These are phyloP conservation scores for Aspergillus sp. DNA, from an alignment of 2,329 filamentous ascomycete genomes.

Conservation along the genomic window DNA sequence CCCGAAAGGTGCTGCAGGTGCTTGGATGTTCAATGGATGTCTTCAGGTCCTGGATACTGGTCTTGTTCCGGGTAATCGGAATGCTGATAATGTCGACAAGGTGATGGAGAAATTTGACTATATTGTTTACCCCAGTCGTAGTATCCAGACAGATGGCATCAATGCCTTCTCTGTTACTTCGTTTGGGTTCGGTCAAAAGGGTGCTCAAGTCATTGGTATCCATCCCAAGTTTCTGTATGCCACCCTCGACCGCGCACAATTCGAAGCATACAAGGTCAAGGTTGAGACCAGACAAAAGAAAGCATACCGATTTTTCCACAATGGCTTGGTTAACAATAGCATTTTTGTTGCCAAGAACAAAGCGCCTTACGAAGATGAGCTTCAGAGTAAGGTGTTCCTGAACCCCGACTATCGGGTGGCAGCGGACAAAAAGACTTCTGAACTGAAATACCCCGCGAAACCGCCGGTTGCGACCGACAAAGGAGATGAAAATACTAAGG, in stretches of 20 bases:
- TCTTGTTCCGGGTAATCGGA: slow-evolving; percentile 93
- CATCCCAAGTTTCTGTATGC: slow-evolving; percentile 96
- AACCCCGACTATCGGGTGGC: slow-evolving; percentile 88
- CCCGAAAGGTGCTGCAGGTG: slow-evolving; percentile 97
- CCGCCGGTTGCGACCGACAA: slow-evolving; percentile 64
- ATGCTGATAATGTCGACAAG: slow-evolving; percentile 95
- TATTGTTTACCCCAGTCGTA: slow-evolving; percentile 93
- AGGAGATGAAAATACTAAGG: slow-evolving; percentile 64
- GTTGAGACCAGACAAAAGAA: slow-evolving; percentile 95
- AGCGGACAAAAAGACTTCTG: slow-evolving; percentile 80
- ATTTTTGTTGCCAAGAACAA: slow-evolving; percentile 95
- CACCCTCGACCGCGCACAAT: slow-evolving; percentile 84
- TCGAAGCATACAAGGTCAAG: slow-evolving; percentile 79
- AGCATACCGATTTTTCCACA: slow-evolving; percentile 98
- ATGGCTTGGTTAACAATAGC: slow-evolving; percentile 95
- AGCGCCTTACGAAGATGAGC: slow-evolving; percentile 83
- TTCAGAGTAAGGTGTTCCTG: slow-evolving; percentile 84
- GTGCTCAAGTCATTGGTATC: slow-evolving; percentile 93
- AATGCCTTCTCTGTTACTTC: slow-evolving; percentile 99
- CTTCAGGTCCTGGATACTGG: slow-evolving; percentile 93
- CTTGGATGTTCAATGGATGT: slow-evolving; percentile 99
- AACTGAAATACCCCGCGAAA: slow-evolving; percentile 70
- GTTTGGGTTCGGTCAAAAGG: slow-evolving; percentile 99
- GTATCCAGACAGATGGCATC: slow-evolving; percentile 94
- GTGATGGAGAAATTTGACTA: slow-evolving; percentile 97